Conservation (phyloP, 106 monocot species). For the Acorus calamus region DNA sequence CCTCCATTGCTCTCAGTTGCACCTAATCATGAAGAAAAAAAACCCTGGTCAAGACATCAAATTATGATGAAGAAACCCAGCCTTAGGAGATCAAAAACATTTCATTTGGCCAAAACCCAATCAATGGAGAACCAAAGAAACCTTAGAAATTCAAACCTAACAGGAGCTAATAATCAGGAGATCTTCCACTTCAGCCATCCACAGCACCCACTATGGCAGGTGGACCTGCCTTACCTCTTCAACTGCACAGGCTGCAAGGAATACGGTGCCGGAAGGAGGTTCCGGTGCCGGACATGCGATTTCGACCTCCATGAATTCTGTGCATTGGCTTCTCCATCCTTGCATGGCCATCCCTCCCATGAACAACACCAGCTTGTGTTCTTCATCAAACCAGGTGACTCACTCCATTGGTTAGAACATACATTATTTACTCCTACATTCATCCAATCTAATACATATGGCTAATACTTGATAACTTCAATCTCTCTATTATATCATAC, state of each 20-base stretch:
- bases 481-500: no score
- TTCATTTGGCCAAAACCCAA: constrained; percentile 1
- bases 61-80: constrained; percentile 8
- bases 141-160: constrained; percentile 2
- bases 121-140: constrained; percentile 6
- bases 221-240: constrained; percentile 39
- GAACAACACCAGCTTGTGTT: constrained; percentile 46
- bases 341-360: constrained; percentile 35
- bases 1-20: no score
- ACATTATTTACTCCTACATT: no score
- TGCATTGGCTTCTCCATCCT: constrained; percentile 40
- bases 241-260: constrained; percentile 57
- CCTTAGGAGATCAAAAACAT: constrained; percentile 9
- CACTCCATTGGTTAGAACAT: background rate
- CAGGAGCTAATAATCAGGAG: background rate
- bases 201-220: constrained; percentile 30
- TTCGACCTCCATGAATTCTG: constrained; percentile 62
- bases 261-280: constrained; percentile 47
- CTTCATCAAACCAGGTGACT: constrained; percentile 22
- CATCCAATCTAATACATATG: no score
- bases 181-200: constrained; percentile 57
- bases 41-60: no score
- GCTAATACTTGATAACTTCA: no score
- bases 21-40: no score
- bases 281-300: constrained; percentile 39